Evolutionary conservation across 2,329 filamentous ascomycete genomes (phyloP).

Genomic region (Tolypocladium paradoxum): DNA sequence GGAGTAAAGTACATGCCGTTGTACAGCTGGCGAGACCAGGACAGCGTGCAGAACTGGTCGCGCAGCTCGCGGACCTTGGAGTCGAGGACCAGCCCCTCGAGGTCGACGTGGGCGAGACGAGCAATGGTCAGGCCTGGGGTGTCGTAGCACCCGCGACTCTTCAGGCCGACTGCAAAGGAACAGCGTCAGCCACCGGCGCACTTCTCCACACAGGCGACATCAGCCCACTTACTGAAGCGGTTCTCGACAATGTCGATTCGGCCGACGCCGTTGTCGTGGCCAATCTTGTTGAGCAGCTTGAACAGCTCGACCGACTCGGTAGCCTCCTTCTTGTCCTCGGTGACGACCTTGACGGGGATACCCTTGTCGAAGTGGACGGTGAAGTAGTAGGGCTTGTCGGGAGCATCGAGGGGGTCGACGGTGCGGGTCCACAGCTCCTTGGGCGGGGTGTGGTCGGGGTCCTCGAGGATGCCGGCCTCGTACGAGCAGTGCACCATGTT

Average conservation of each 20-base stretch:
- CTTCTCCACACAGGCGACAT: neutral
- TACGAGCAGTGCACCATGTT: slow-evolving; percentile 48
- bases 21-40: slow-evolving; percentile 31
- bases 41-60: slow-evolving; percentile 39
- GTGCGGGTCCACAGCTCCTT: slow-evolving; percentile 49
- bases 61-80: slow-evolving; percentile 40
- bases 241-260: slow-evolving; percentile 48
- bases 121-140: slow-evolving; percentile 11
- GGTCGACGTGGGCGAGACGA: slow-evolving; percentile 26
- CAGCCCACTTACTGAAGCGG: slow-evolving; percentile 7
- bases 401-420: slow-evolving; percentile 51
- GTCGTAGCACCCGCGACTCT: slow-evolving; percentile 12
- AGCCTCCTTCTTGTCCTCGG: slow-evolving; percentile 24
- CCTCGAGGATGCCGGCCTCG: slow-evolving; percentile 60
- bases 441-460: slow-evolving; percentile 44
- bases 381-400: slow-evolving; percentile 54
- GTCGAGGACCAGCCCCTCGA: slow-evolving; percentile 48
- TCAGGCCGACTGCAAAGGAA: slow-evolving; percentile 19
- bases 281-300: slow-evolving; percentile 51
- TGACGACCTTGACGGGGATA: slow-evolving; percentile 52
- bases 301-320: slow-evolving; percentile 53
- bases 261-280: slow-evolving; percentile 53
- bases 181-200: neutral
- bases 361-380: slow-evolving; percentile 57
- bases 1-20: slow-evolving; percentile 40